Evolutionary conservation across 2,329 filamentous ascomycete species (phyloP), one percentile per base, ranked within the genome.

Genomic region (Plectosphaerella cucumerina): DNA sequence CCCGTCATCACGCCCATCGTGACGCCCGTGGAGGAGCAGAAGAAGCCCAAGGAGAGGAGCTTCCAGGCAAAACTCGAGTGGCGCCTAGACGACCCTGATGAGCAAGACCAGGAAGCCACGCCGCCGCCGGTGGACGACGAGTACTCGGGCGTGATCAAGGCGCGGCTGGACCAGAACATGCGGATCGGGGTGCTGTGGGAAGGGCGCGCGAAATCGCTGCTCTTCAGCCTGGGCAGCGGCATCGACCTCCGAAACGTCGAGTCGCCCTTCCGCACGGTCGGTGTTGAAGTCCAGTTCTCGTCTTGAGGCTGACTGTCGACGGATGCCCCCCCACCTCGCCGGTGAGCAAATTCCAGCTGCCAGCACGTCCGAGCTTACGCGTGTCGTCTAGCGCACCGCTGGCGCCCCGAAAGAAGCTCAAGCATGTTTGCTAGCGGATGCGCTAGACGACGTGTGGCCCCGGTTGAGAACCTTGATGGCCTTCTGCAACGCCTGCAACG

Each of bases 111-210:
- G 47, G 55, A 56, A 21, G 54, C 45, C 22, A 50, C 46, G 53
- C 50, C 60, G 39, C 58, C 62, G 20, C 62, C 67, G 9, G 64
- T 76, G 37, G 78, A 81, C 39, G 82, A 89, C 21, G 84, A 87
- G 56, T 88, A 90, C 53, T 84, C 89, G 31, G 93, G 92, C 6
- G 92, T 97, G 31, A 71, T 99, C 58, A 99, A 97, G 70, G 87
- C 92, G 43, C 82, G 89, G 47, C 76, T 97, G 48, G 91, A 97
- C 65, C 92, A 97, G 72, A 88, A 92, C 58, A 85, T 90, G 72
- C 86, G 86, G 57, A 83, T 97, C 49, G 89, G 91, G 1, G 67
- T 97, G 47, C 71, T 97, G 20, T 99, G 94, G 93, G 93, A 97
- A 67, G 92, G 93, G 2, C 81, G 91, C 50, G 82, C 95, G 53